Evolutionary conservation across 2,329 filamentous ascomycete species (phyloP).

Genomic region (Madurella mycetomatis): DNA sequence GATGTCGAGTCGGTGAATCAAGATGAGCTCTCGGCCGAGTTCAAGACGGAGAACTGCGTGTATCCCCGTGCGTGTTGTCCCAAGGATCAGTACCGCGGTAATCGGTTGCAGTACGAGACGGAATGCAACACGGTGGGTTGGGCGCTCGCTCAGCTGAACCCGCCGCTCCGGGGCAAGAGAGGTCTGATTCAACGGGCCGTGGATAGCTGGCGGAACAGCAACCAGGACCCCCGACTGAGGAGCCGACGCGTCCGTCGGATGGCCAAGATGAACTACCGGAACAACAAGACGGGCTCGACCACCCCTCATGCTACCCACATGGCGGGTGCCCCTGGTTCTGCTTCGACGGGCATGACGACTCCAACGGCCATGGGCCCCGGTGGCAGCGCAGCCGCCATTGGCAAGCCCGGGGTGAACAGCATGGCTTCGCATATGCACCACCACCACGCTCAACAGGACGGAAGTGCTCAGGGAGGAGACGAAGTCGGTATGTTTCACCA

Average conservation of each 20-base stretch:
- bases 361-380: slow-evolving; percentile 59
- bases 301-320: slow-evolving; percentile 51
- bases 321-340: slow-evolving; percentile 53
- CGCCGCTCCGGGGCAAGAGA: slow-evolving; percentile 84
- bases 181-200: slow-evolving; percentile 95
- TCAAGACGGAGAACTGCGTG: slow-evolving; percentile 97
- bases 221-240: slow-evolving; percentile 86
- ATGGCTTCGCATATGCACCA: slow-evolving; percentile 69
- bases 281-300: slow-evolving; percentile 55
- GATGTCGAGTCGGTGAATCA: slow-evolving; percentile 96
- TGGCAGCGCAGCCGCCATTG: slow-evolving; percentile 50
- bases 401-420: slow-evolving; percentile 60
- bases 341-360: slow-evolving; percentile 55
- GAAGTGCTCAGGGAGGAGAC: slow-evolving; percentile 62
- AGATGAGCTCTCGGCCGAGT: slow-evolving; percentile 76
- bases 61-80: slow-evolving; percentile 92
- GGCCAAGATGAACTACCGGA: slow-evolving; percentile 88
- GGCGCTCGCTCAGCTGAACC: slow-evolving; percentile 91
- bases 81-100: slow-evolving; percentile 95
- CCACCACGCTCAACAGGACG: slow-evolving; percentile 67
- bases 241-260: slow-evolving; percentile 89
- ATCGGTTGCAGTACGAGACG: slow-evolving; percentile 92
- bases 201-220: slow-evolving; percentile 98
- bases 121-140: slow-evolving; percentile 99
- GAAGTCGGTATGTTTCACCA: slow-evolving; percentile 99